Percentiles rank a stretch among this genome's conserved stretches.
phyloP scores from a whole-genome alignment of 345 rosid species.

The Melaleuca quinquenervia region DNA sequence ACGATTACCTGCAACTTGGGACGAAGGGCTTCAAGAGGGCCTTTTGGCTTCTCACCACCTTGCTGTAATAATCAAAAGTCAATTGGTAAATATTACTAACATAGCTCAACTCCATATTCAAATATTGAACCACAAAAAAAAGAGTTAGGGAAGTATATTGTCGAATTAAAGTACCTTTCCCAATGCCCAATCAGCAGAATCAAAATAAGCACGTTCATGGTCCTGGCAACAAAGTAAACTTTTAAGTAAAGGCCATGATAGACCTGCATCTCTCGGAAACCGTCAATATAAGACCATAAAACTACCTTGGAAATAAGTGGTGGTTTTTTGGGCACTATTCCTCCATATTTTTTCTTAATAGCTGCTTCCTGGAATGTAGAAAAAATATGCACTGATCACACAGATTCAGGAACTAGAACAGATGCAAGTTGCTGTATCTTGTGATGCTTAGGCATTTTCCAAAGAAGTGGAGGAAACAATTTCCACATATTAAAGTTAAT shows the following conservation, averaged over 20 bases:
- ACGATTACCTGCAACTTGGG: conserved; percentile 83
- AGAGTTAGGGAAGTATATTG: not conserved
- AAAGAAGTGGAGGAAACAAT: not conserved
- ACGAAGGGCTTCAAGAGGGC: conserved; percentile 98
- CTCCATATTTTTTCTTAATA: conserved; percentile 89
- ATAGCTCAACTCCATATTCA: not conserved
- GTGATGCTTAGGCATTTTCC: not conserved
- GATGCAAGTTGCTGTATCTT: not conserved
- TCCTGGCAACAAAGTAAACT: conserved; percentile 41
- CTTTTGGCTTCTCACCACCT: conserved; percentile 96
- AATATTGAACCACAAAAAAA: not conserved
- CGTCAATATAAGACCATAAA: not conserved
- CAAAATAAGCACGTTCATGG: conserved; percentile 95
- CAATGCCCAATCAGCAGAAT: conserved; percentile 99
- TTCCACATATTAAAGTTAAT: not conserved
- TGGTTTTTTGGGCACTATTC: conserved; percentile 91
- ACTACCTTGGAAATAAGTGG: conserved; percentile 97
- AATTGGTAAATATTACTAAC: not conserved
- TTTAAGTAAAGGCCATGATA: not conserved
- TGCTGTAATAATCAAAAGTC: conserved; percentile 44
- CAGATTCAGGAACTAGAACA: not conserved
- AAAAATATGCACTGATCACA: not conserved
- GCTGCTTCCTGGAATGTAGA: conserved; percentile 44
- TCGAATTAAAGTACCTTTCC: conserved; percentile 57
- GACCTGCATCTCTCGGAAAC: not conserved